Conservation (phyloP, 139 green algal species). For the Eudorina sp. region DNA sequence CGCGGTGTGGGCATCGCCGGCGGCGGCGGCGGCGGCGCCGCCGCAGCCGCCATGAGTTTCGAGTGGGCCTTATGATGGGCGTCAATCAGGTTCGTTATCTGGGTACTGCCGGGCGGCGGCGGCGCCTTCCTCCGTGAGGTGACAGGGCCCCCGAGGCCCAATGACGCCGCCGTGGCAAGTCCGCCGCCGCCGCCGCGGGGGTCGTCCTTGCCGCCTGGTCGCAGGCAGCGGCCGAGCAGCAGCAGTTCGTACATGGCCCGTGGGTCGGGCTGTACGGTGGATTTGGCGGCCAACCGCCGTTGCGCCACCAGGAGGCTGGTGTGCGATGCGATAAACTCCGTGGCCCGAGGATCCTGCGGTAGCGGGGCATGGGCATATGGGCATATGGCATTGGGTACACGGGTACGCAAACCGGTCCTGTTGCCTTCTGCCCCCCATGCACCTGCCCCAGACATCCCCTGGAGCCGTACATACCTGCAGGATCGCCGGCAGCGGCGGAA, state of each 20-base stretch:
- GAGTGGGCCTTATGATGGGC: background rate
- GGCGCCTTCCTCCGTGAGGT: background rate
- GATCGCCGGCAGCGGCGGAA: constrained; percentile 38
- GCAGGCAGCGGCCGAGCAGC: constrained; percentile 15
- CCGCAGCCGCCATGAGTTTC: background rate
- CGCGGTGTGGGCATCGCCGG: background rate
- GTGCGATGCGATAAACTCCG: constrained; percentile 9
- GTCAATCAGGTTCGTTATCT: background rate
- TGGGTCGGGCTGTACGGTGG: constrained; percentile 25
- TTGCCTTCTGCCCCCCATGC: too few species aligned
- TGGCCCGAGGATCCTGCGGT: background rate
- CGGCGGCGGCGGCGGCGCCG: background rate
- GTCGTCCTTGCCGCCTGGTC: background rate
- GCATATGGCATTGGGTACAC: too few species aligned
- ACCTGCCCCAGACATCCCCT: too few species aligned
- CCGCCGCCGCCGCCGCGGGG: too few species aligned
- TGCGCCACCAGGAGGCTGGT: background rate
- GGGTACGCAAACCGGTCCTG: too few species aligned
- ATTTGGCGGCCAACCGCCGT: constrained; percentile 18
- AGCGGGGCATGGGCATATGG: background rate
- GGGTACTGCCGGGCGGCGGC: background rate
- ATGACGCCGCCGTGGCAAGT: background rate
- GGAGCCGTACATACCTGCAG: constrained; percentile 19
- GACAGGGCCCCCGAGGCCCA: background rate
- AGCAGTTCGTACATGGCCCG: constrained; percentile 45